A percentile compares a stretch with the other conserved stretches of the same genome.
Evolutionary conservation across 495 filamentous ascomycete genomes (phyloP).

Genomic region (Talaromyces liani): DNA sequence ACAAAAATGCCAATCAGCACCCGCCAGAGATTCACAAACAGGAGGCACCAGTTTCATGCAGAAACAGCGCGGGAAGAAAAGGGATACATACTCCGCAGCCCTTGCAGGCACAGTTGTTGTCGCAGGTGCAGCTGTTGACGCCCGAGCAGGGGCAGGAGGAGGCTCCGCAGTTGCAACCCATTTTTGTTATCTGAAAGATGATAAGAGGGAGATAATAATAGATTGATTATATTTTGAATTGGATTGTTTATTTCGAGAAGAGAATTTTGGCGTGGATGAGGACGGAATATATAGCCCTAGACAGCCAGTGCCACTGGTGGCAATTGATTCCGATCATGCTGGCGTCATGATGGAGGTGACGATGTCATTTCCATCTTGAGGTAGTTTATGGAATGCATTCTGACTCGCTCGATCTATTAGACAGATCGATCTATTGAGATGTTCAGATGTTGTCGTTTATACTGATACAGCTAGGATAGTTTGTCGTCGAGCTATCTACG

Average conservation of each 20-base stretch:
- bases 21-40: neutral
- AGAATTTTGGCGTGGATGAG: neutral
- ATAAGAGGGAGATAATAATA: neutral
- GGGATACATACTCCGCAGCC: slow-evolving; percentile 36
- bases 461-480: neutral
- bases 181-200: slow-evolving; percentile 8
- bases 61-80: neutral
- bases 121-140: slow-evolving; percentile 30
- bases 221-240: neutral
- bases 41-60: neutral
- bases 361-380: neutral
- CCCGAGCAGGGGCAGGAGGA: slow-evolving; percentile 28
- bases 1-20: neutral
- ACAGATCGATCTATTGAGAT: no score
- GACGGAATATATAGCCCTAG: neutral
- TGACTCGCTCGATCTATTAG: neutral
- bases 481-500: no score
- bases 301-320: neutral
- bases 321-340: neutral
- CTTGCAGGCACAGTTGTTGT: slow-evolving; percentile 34
- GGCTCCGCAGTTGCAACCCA: slow-evolving; percentile 36
- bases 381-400: neutral
- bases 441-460: neutral
- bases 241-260: neutral
- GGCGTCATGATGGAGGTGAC: neutral